These are phyloP conservation scores for Kluyveromyces sp. DNA, from an alignment of 1,139 yeast species.

Conservation along the genomic window DNA sequence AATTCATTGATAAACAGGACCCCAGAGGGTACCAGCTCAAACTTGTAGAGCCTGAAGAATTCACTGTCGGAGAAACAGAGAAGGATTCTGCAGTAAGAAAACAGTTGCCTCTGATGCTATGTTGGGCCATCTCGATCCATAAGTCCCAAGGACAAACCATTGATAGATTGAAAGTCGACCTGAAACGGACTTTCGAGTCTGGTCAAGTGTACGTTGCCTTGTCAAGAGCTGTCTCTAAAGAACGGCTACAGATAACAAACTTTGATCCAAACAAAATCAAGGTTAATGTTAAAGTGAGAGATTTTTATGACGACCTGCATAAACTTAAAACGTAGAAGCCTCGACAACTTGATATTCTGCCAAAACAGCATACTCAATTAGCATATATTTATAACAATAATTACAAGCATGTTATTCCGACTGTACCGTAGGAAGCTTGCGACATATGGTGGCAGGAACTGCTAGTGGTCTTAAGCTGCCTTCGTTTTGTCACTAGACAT, in stretches of 20 bases:
- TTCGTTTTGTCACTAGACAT: too few relatives aligned
- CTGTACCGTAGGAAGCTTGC: too few relatives aligned
- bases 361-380: too few relatives aligned
- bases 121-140: conserved; percentile 90
- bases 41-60: conserved; percentile 20
- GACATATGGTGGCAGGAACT: too few relatives aligned
- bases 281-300: conserved; percentile 59
- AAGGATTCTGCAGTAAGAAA: conserved; percentile 35
- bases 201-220: conserved; percentile 90
- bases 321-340: conserved; percentile 5
- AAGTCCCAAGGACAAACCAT: conserved; percentile 91
- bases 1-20: conserved; percentile 7
- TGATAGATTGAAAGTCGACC: conserved; percentile 67
- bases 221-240: conserved; percentile 77
- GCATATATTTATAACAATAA: neutral
- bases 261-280: conserved; percentile 57
- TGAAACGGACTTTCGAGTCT: conserved; percentile 63
- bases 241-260: conserved; percentile 64
- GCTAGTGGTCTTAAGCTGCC: too few relatives aligned
- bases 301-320: conserved; percentile 50
- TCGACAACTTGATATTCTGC: too few relatives aligned
- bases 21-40: conserved; percentile 5
- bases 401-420: neutral
- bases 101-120: conserved; percentile 68
- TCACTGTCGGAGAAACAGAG: conserved; percentile 24